Base-by-base conservation (phyloP, 495 filamentous ascomycete species). In the Talaromyces trachyspermus region DNA sequence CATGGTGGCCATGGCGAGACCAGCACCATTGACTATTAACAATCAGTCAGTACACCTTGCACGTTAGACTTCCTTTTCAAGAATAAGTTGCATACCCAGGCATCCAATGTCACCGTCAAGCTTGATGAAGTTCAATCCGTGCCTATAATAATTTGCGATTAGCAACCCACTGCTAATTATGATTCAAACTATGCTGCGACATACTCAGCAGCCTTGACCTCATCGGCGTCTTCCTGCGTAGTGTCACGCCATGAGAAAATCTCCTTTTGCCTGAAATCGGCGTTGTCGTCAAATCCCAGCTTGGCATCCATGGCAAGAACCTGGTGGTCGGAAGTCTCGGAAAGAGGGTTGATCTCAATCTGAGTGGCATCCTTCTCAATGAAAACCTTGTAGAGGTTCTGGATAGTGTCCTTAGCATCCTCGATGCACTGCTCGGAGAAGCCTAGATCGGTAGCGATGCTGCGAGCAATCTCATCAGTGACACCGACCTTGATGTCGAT, bases 1-100 rank as follows among this genome's bases (percentile, higher is more conserved):
- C 92, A 98, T 98, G 56, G 92, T 98, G 46, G 92, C 92, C 92
- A 98, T 98, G 63, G 92, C 92, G 49, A 98, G 85, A 74, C 92
- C 92, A 54, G 92, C 92, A 65, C 92, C 92, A 69, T 98, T 98
- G 72, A 98, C 92, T 65, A 33, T 26, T 10, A 3, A n/a, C 1
- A 48, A 25, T 5, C 12, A 12, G 10, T 23, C 70, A 37, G 14
- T 37, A 37, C 14, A 37, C n/a, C n/a, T n/a, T n/a, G n/a, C n/a
- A n/a, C n/a, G n/a, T n/a, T n/a, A n/a, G n/a, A n/a, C n/a, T n/a
- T n/a, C n/a, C n/a, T n/a, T n/a, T n/a, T n/a, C n/a, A n/a, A n/a
- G n/a, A n/a, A n/a, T n/a, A n/a, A n/a, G n/a, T n/a, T n/a, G n/a
- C 60, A 49, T 62, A 76, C 72, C 72, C 51, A 98, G 76, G 75